Evolutionary conservation across 495 filamentous ascomycete species (phyloP).

Genomic region (Aspergillus carlsbadensis): DNA sequence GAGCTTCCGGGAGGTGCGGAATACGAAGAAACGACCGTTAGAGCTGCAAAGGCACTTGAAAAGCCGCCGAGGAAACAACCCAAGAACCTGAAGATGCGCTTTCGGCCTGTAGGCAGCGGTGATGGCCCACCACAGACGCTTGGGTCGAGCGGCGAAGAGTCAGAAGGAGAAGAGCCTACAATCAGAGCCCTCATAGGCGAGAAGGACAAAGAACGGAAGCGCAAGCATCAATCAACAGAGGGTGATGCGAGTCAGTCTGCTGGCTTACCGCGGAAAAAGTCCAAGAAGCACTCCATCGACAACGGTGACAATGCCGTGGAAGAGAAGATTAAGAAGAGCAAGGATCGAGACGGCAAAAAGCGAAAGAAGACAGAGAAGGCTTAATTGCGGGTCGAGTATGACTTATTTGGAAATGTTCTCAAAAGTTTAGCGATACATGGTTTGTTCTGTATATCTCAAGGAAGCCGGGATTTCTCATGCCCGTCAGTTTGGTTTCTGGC

Average conservation of each 20-base stretch:
- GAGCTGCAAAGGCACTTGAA: constrained; percentile 36
- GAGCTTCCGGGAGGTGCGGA: constrained; percentile 33
- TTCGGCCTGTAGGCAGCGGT: constrained; percentile 52
- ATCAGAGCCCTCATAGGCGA: constrained; percentile 32
- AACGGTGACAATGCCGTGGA: constrained; percentile 19
- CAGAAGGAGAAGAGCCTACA: constrained; percentile 39
- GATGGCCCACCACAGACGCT: constrained; percentile 43
- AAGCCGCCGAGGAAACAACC: constrained; percentile 52
- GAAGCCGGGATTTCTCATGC: too few relatives aligned
- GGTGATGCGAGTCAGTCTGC: constrained; percentile 29
- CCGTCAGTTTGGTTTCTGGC: too few relatives aligned
- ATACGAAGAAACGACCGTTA: constrained; percentile 30
- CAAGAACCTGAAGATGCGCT: constrained; percentile 61
- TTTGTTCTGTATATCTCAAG: constrained; percentile 9
- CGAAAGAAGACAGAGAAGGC: constrained; percentile 43
- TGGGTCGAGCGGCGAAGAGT: constrained; percentile 51
- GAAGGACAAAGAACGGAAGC: constrained; percentile 40
- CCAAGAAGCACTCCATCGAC: constrained; percentile 38
- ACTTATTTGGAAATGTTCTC: not conserved
- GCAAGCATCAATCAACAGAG: constrained; percentile 42
- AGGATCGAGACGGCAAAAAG: constrained; percentile 44
- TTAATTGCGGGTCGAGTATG: not conserved
- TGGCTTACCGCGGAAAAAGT: constrained; percentile 41
- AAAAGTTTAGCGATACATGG: constrained; percentile 13
- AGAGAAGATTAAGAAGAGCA: constrained; percentile 43